Conservation (phyloP, 2,329 filamentous ascomycete species). For the Pezicula carpinea region DNA sequence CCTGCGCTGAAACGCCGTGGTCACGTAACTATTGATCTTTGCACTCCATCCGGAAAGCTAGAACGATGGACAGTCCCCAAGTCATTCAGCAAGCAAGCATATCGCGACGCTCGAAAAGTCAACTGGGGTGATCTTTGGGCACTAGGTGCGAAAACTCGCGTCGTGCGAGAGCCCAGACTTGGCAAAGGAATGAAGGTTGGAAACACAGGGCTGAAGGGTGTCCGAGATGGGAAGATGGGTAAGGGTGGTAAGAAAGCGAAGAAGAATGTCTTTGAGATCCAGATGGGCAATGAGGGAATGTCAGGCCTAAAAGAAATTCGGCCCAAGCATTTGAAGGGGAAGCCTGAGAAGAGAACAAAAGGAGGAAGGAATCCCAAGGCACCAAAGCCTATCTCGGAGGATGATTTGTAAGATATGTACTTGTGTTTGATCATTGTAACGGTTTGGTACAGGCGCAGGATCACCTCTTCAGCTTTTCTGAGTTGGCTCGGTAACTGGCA, state of each 20-base stretch:
- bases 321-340: conserved; percentile 12
- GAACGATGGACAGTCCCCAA: conserved; percentile 93
- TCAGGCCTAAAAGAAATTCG: conserved; percentile 20
- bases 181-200: conserved; percentile 33
- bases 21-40: conserved; percentile 86
- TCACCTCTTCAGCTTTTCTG: too few relatives aligned
- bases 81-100: conserved; percentile 75
- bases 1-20: conserved; percentile 82
- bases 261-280: conserved; percentile 36
- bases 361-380: conserved; percentile 31
- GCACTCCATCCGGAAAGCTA: conserved; percentile 77
- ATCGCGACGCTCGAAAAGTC: conserved; percentile 87
- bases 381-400: conserved; percentile 26
- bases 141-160: conserved; percentile 83
- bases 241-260: conserved; percentile 39
- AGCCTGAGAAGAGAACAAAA: conserved; percentile 28
- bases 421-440: neutral
- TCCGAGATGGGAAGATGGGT: conserved; percentile 23
- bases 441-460: neutral
- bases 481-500: too few relatives aligned
- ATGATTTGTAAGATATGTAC: conserved; percentile 17
- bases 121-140: conserved; percentile 95
- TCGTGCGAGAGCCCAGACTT: conserved; percentile 54
- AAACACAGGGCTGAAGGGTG: conserved; percentile 33
- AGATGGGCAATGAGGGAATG: conserved; percentile 27